Percentiles rank a stretch among this genome's conserved stretches.
These are phyloP conservation scores for Lactarius tabidus DNA, from an alignment of 768 basidiomycete genomes.

Conservation along the genomic window DNA sequence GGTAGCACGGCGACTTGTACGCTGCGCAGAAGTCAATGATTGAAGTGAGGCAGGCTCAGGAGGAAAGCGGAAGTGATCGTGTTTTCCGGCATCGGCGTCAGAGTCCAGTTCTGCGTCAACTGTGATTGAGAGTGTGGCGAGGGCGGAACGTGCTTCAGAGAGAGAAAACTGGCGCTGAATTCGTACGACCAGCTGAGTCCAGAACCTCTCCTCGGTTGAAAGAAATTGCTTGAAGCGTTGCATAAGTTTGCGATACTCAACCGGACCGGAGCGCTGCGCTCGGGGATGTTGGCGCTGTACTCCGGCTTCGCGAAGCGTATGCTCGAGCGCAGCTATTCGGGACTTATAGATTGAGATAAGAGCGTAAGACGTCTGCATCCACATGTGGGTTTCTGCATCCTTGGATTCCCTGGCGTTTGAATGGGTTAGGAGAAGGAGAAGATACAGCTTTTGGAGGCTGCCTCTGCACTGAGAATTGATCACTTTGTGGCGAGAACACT, in stretches of 20 bases:
- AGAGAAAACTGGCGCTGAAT: conserved; percentile 69
- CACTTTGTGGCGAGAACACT: conserved; percentile 3
- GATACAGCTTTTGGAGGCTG: conserved; percentile 68
- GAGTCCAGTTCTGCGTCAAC: conserved; percentile 35
- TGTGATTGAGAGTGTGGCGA: conserved; percentile 55
- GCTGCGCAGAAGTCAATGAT: conserved; percentile 45
- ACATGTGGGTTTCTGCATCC: conserved; percentile 78
- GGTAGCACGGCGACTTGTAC: conserved; percentile 63
- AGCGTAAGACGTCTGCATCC: conserved; percentile 90
- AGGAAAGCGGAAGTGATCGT: conserved; percentile 61
- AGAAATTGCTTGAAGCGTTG: conserved; percentile 90
- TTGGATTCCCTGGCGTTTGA: conserved; percentile 70
- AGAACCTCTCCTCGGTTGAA: conserved; percentile 87
- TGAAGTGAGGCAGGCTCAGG: conserved; percentile 41
- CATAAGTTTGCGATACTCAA: conserved; percentile 82
- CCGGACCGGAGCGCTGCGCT: conserved; percentile 50
- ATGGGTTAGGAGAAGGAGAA: conserved; percentile 63
- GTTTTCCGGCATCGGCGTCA: conserved; percentile 37
- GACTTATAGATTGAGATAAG: conserved; percentile 83
- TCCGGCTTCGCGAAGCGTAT: conserved; percentile 28
- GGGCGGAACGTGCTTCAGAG: conserved; percentile 55
- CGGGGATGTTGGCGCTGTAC: conserved; percentile 35
- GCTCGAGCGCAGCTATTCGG: conserved; percentile 61
- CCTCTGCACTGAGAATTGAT: conserved; percentile 20
- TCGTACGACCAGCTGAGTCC: conserved; percentile 73